Evolutionary conservation across 2,329 filamentous ascomycete genomes (phyloP), one percentile per base, ranked within the genome.

Genomic region (Trichophyton verrucosum): DNA sequence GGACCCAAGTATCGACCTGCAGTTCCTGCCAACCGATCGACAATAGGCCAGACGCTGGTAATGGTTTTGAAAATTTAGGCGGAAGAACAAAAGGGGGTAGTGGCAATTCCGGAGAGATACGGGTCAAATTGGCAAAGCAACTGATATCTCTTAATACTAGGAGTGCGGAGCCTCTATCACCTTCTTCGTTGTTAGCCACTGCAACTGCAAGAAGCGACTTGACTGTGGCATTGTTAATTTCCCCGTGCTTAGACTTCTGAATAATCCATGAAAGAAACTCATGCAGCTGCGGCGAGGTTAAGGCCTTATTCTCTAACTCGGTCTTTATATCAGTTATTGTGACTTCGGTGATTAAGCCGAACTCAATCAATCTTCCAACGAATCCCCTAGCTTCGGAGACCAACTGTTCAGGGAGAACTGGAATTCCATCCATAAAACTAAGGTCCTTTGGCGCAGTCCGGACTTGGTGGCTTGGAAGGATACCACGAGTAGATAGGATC

Each of bases 181-280:
- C 75, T 40, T 84, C 80, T 58, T 81, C 80, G 53, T 88, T 76
- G 15, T 81, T 82, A 65, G 68, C 78, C 67, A 74, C 83, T 66
- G 70, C 89, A 56, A 91, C 89, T 63, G 88, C 85, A 58, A 97
- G 82, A 11, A 99, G 77, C 33, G 82, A 82, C 57, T 83, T 80
- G 36, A 89, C 82, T 59, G 83, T 88, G 1, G 80, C 73, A 1
- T 77, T 74, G 67, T 95, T 89, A 60, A 96, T 81, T 61, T 95
- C 85, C 13, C 85, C 84, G n/a, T 76, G 80, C 17, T 82, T 75
- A 8, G 88, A 83, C 72, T 89, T 91, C 64, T 82, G 85, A 20
- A 85, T 84, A 56, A 87, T 82, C 92, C 94, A 99, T 60, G 82
- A 83, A 61, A 99, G 81, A 67, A 99, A 95, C 66, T 91, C 86